These are phyloP conservation scores for Thielaviopsis euricoi DNA, from an alignment of 2,329 filamentous ascomycete genomes.

Conservation along the genomic window DNA sequence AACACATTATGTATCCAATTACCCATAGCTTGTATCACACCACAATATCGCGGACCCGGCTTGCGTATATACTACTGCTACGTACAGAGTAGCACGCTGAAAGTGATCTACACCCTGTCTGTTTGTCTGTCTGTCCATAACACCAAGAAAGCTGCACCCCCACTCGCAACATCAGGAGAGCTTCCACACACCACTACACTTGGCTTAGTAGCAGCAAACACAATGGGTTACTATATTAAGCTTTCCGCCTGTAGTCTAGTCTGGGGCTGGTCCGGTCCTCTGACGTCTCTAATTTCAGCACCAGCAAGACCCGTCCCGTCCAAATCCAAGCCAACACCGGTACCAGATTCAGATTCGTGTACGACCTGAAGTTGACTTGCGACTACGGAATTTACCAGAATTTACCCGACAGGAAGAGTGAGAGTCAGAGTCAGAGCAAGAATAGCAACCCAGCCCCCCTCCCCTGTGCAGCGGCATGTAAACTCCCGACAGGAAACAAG, in stretches of 20 bases:
- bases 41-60: background rate
- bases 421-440: background rate
- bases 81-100: background rate
- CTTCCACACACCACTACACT: background rate
- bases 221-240: background rate
- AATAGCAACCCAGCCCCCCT: no score
- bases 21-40: no score
- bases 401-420: background rate
- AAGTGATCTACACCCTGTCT: background rate
- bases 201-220: background rate
- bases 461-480: no score
- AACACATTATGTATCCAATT: no score
- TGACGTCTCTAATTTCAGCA: background rate
- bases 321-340: no score
- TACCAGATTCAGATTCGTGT: background rate
- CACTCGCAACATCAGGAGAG: background rate
- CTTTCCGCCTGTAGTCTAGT: background rate
- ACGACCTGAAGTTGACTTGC: background rate
- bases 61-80: background rate
- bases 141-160: no score
- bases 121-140: no score
- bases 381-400: background rate
- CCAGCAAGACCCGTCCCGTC: background rate
- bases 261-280: no score
- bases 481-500: background rate